Evolutionary conservation across 257 asterid species (phyloP), one percentile per base, ranked within the genome.

Genomic region (Nemophila menziesii): DNA sequence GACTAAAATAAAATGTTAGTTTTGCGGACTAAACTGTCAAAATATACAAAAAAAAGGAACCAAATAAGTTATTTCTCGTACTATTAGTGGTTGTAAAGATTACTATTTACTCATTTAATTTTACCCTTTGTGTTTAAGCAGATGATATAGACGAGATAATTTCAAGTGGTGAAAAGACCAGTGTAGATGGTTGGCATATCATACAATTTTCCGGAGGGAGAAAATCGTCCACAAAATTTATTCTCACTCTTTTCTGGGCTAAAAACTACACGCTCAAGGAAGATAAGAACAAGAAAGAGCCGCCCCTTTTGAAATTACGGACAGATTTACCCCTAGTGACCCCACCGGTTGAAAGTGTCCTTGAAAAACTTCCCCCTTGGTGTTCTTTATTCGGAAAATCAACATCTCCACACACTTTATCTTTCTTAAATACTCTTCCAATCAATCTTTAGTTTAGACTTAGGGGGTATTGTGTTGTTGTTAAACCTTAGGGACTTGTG

Each of bases 341-440:
- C 9, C 87, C 82, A n/a, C 75, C 56, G 5, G 33, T 60, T 9
- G 46, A 51, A 33, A 58, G 18, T 12, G 64, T 83, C 24, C 73
- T 87, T 22, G 18, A 19, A 56, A 87, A 76, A 66, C 90, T 83
- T 48, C 97, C 97, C 14, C 17, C 54, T 5, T 83, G 97, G 97
- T 87, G 93, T 57, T 75, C 95, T 45, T 77, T 67, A 43, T 83
- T 80, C 3, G 95, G 97, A 33, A 87, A 87, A 66, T 87, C 95
- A 8, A 73, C 95, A 0, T 69, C 86, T 52, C 95, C 97, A 23
- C 57, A 60, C 41, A 80, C 78, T 21, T 58, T 83, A 48, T 77
- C 95, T n/a, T 83, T 83, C 63, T 46, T 87, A 43, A 75, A 42
- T 36, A 62, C 58, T 51, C 62, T 83, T 29, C 75, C 86, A 10